Evolutionary conservation across 306 rosid species (phyloP).

Genomic region (Acacia confusa): DNA sequence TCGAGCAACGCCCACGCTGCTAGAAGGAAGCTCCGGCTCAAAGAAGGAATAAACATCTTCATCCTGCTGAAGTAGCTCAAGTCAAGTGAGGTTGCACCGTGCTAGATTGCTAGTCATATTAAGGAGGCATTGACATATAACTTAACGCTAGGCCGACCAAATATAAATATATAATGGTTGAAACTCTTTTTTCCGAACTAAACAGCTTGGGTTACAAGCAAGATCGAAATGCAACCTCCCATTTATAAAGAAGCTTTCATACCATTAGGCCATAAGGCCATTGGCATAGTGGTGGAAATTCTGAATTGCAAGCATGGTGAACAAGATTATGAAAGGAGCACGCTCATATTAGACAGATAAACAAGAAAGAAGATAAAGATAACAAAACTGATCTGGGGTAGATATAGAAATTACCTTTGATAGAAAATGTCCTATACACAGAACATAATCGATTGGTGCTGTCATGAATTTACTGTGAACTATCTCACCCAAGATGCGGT

Average conservation of each 20-base stretch:
- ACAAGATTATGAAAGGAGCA: background rate
- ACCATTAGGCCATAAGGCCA: too few species aligned
- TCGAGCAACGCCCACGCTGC: constrained; percentile 46
- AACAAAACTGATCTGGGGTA: background rate
- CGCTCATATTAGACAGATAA: constrained; percentile 19
- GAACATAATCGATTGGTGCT: constrained; percentile 84
- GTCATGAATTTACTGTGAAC: constrained; percentile 94
- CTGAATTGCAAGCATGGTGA: background rate
- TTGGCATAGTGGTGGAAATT: background rate
- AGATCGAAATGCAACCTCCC: too few species aligned
- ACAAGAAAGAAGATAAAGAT: background rate
- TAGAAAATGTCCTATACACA: constrained; percentile 92
- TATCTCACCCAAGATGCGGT: constrained; percentile 94
- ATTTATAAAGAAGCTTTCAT: too few species aligned
- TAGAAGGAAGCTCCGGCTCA: constrained; percentile 82
- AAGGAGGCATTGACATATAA: background rate
- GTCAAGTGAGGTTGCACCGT: constrained; percentile 13
- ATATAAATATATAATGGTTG: background rate
- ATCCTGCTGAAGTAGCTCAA: constrained; percentile 54
- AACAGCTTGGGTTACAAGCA: too few species aligned
- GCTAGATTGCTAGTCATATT: background rate
- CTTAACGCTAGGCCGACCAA: background rate
- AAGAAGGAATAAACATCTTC: constrained; percentile 93
- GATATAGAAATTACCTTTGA: constrained; percentile 63
- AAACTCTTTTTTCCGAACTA: too few species aligned